These are phyloP conservation scores for Warburgia ugandensis DNA, from an alignment of 164 flowering plant genomes.

Conservation along the genomic window DNA sequence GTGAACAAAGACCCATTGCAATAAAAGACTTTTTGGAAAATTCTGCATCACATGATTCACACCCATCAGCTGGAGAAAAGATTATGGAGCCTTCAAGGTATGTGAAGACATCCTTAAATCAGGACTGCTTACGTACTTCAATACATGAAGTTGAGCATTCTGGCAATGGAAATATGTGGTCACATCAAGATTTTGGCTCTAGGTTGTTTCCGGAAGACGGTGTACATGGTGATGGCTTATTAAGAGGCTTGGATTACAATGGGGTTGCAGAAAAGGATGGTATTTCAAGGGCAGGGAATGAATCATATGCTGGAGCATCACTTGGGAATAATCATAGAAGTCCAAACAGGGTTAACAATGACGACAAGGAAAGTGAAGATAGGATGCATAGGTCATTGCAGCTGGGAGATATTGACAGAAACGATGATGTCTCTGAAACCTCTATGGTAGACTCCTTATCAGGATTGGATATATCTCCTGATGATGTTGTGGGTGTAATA, in stretches of 20 bases:
- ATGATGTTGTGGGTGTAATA: conserved; percentile 59
- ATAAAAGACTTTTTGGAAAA: conserved; percentile 12
- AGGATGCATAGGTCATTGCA: conserved; percentile 16
- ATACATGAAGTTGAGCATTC: conserved; percentile 13
- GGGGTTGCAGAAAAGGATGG: conserved; percentile 18
- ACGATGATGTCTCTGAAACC: conserved; percentile 50
- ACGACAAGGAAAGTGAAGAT: conserved; percentile 15
- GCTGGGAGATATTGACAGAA: conserved; percentile 20
- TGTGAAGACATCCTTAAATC: conserved; percentile 14
- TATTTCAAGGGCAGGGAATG: conserved; percentile 14
- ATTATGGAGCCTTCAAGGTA: conserved; percentile 18
- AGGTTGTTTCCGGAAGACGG: too few species aligned
- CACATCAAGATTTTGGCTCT: conserved; percentile 22
- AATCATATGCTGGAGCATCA: conserved; percentile 11
- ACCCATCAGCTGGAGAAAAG: conserved; percentile 18
- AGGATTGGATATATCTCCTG: conserved; percentile 46
- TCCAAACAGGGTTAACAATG: conserved; percentile 22
- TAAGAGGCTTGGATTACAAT: too few species aligned
- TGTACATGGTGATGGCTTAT: too few species aligned
- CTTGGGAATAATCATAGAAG: conserved; percentile 17
- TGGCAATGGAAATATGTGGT: conserved; percentile 13
- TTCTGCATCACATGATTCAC: conserved; percentile 17
- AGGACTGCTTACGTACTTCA: conserved; percentile 7
- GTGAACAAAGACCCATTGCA: conserved; percentile 11
- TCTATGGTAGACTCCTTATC: conserved; percentile 45